These are phyloP conservation scores for Zelonia costaricensis DNA, from an alignment of 208 protist genomes.

Conservation along the genomic window DNA sequence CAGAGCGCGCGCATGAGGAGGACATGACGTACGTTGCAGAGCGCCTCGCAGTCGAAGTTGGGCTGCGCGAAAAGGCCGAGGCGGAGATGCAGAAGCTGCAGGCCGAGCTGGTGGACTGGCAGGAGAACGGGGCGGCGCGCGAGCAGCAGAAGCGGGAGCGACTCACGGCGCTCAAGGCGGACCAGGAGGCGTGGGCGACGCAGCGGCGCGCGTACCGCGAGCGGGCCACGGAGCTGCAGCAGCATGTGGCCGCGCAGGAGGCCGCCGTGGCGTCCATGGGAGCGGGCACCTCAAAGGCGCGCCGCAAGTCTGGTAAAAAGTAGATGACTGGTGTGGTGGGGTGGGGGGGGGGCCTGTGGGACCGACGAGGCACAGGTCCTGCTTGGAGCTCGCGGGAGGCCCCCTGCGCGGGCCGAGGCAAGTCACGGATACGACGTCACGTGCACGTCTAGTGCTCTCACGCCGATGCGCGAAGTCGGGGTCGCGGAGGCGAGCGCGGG, in stretches of 20 bases:
- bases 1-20: constrained; percentile 35
- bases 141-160: constrained; percentile 49
- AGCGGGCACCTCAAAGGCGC: constrained; percentile 16
- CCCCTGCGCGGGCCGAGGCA: too few relatives aligned
- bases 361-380: too few relatives aligned
- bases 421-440: too few relatives aligned
- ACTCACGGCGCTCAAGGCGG: constrained; percentile 49
- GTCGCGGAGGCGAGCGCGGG: too few relatives aligned
- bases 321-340: neutral
- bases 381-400: too few relatives aligned
- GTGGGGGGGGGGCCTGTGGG: neutral
- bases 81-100: constrained; percentile 47
- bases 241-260: constrained; percentile 44
- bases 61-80: constrained; percentile 68
- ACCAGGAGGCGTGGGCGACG: constrained; percentile 52
- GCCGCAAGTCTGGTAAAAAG: constrained; percentile 15
- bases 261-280: constrained; percentile 15
- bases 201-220: constrained; percentile 69
- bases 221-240: constrained; percentile 42
- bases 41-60: constrained; percentile 51
- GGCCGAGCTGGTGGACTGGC: constrained; percentile 53
- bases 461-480: too few relatives aligned
- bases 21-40: constrained; percentile 52
- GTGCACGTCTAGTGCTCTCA: too few relatives aligned
- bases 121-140: constrained; percentile 50